Percentiles rank a stretch among this genome's conserved stretches.
Conservation (phyloP, 306 rosid species). For the Sechiopsis laciniata region DNA sequence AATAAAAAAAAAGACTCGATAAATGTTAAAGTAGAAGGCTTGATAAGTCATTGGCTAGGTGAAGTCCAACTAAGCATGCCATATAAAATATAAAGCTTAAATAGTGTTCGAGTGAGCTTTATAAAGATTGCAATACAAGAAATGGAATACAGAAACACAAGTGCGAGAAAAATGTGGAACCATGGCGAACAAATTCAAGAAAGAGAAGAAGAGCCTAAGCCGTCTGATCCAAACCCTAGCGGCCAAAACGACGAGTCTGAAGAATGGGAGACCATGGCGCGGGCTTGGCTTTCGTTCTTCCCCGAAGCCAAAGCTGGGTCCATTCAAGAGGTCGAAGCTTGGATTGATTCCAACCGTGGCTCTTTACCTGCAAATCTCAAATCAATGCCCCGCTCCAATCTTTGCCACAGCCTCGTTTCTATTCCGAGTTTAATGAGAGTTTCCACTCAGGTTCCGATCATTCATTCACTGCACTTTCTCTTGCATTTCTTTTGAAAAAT, state of each 20-base stretch:
- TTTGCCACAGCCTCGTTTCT: slow-evolving; percentile 69
- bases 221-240: slow-evolving; percentile 30
- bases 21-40: too few relatives aligned
- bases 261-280: slow-evolving; percentile 96
- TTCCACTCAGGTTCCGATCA: slow-evolving; percentile 38
- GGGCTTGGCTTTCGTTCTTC: slow-evolving; percentile 80
- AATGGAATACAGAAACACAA: too few relatives aligned
- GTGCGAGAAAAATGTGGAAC: slow-evolving; percentile 44
- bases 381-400: slow-evolving; percentile 84
- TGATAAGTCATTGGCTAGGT: too few relatives aligned
- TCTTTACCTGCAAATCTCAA: slow-evolving; percentile 67
- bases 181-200: slow-evolving; percentile 1
- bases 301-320: slow-evolving; percentile 71
- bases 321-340: slow-evolving; percentile 78
- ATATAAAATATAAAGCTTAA: too few relatives aligned
- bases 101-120: background rate
- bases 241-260: slow-evolving; percentile 44
- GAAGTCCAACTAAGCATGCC: too few relatives aligned
- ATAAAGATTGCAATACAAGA: background rate
- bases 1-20: too few relatives aligned
- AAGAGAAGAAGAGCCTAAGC: slow-evolving; percentile 26
- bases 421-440: slow-evolving; percentile 73
- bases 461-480: background rate
- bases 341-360: slow-evolving; percentile 68
- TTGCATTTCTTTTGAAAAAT: background rate